Percentiles rank a stretch among this genome's conserved stretches.
Conservation (phyloP, 257 asterid genomes). For the Scutellaria baicalensis region DNA sequence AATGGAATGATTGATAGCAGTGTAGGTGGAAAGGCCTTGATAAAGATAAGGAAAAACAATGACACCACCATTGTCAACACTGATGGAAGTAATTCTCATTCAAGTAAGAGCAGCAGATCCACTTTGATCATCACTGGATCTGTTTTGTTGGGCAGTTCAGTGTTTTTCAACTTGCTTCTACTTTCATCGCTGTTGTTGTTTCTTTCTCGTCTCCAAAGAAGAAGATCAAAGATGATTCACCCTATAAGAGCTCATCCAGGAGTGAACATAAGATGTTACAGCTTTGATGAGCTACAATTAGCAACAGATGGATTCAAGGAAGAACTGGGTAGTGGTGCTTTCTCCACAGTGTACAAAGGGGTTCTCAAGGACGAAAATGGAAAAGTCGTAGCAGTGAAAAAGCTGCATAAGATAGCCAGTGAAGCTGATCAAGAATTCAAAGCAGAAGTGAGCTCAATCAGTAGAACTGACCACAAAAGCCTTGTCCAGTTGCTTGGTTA, state of each 20-base stretch:
- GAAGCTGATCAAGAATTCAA: slow-evolving; percentile 29
- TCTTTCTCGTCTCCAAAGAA: background rate
- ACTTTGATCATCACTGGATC: slow-evolving; percentile 9
- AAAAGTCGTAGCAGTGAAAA: slow-evolving; percentile 31
- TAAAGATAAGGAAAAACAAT: slow-evolving; percentile 17
- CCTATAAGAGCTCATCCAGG: background rate
- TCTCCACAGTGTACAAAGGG: slow-evolving; percentile 23
- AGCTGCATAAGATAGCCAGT: slow-evolving; percentile 16
- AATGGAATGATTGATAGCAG: slow-evolving; percentile 22
- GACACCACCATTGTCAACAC: background rate
- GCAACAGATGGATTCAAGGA: slow-evolving; percentile 16
- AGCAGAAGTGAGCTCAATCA: slow-evolving; percentile 21
- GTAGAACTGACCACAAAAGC: slow-evolving; percentile 42
- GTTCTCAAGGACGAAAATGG: slow-evolving; percentile 5
- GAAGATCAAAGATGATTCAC: background rate
- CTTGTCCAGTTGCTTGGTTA: slow-evolving; percentile 36
- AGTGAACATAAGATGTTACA: slow-evolving; percentile 6
- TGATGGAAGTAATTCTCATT: background rate
- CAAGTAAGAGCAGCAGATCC: background rate
- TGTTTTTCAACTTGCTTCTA: slow-evolving; percentile 7
- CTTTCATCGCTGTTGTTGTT: background rate
- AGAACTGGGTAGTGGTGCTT: slow-evolving; percentile 23
- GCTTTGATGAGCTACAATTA: slow-evolving; percentile 12
- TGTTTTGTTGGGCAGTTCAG: slow-evolving; percentile 10
- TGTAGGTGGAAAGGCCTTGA: background rate